Evolutionary conservation across 495 filamentous ascomycete species (phyloP), one percentile per base, ranked within the genome.

Genomic region (Penicillium canariense): DNA sequence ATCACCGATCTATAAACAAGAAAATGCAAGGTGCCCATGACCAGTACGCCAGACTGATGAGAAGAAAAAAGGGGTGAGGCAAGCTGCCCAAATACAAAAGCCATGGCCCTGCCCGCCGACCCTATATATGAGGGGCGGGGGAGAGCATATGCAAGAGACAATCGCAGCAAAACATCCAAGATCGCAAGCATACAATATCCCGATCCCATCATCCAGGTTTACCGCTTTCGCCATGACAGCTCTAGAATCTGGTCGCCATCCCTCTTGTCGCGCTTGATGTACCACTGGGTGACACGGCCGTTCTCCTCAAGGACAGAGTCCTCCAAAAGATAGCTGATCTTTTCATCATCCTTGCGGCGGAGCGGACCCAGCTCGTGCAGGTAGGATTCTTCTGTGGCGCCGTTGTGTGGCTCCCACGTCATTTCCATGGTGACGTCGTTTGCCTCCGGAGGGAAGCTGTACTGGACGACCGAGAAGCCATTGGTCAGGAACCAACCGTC

Each of bases 401-500:
- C 68, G 35, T 77, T 73, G 54, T 72, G 66, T 5, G 69, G 54
- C 6, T 71, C 65, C 77, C 77, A 80, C 7, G 77, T 78, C 50
- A 74, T 60, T 54, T 80, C 77, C 69, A 78, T 75, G 27, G 61
- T 63, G 14, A 61, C 44, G 31, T 77, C 67, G 12, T 60, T 55
- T 10, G 65, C 56, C 35, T 59, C 55, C 23, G 73, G 45, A 14
- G 68, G 22, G 46, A 66, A 62, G n/a, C 75, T 73, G 59, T 84
- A 82, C 34, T 78, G 69, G 15, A 77, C 68, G 23, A 85, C 66
- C 1, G 77, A 80, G 61, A 74, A 81, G 0, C 82, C 84, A 56
- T 83, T 84, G 6, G 79, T 77, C 34, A 87, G 52, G n/a, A 84
- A 68, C 67, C 76, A 83, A 17, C 75, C 71, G 53, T 83, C 81